These are phyloP conservation scores for Bacterosira constricta DNA, from an alignment of 108 stramenopile species.

Conservation along the genomic window DNA sequence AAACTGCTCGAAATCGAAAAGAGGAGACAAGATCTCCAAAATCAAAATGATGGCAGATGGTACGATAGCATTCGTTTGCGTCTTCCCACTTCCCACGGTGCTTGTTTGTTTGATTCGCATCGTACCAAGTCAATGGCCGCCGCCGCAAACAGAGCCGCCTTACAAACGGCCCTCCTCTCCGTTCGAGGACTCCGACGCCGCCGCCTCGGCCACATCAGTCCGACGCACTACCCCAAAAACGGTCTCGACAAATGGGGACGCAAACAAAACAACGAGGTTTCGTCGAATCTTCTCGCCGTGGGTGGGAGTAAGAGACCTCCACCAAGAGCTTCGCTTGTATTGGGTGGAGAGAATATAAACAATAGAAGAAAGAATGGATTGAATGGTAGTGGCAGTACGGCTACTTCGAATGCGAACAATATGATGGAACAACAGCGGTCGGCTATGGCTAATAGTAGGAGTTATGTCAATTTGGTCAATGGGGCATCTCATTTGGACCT, in stretches of 20 bases:
- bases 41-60: too few species aligned
- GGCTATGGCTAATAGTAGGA: too few species aligned
- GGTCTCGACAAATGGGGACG: slow-evolving; percentile 51
- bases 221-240: slow-evolving; percentile 33
- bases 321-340: slow-evolving; percentile 43
- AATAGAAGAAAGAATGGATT: slow-evolving; percentile 12
- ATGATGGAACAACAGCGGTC: too few species aligned
- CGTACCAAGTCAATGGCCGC: too few species aligned
- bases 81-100: too few species aligned
- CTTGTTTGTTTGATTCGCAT: too few species aligned
- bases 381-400: slow-evolving; percentile 14
- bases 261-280: slow-evolving; percentile 33
- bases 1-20: too few species aligned
- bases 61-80: too few species aligned
- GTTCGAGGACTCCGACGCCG: slow-evolving; percentile 42
- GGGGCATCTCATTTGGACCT: too few species aligned
- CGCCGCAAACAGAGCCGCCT: slow-evolving; percentile 15
- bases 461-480: too few species aligned
- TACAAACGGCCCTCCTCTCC: slow-evolving; percentile 40
- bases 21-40: too few species aligned
- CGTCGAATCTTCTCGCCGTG: not conserved
- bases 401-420: too few species aligned
- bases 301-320: slow-evolving; percentile 6
- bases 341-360: slow-evolving; percentile 17
- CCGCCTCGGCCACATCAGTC: slow-evolving; percentile 45